Base-by-base conservation (phyloP, 331 rosid genomes). In the Acacia pycnantha region DNA sequence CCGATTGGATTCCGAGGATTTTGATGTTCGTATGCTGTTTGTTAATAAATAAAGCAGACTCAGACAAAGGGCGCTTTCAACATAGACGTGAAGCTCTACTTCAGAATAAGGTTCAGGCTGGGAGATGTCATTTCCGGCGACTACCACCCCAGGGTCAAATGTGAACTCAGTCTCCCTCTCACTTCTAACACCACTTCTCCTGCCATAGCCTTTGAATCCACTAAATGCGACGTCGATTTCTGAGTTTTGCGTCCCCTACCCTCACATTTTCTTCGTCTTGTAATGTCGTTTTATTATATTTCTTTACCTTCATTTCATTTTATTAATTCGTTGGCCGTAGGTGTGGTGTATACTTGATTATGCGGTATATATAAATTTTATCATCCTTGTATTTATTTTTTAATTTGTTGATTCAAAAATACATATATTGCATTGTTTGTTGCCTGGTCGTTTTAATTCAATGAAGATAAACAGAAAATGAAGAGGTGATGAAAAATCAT, bases 21-120 rank as follows among this genome's bases (percentile, higher is more conserved):
- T n/a, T n/a, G n/a, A n/a, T n/a, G n/a, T n/a, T n/a, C n/a, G n/a
- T n/a, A n/a, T n/a, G n/a, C n/a, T n/a, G n/a, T n/a, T n/a, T n/a
- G n/a, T n/a, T n/a, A n/a, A n/a, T n/a, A n/a, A n/a, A n/a, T n/a
- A n/a, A n/a, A n/a, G n/a, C n/a, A n/a, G n/a, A n/a, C n/a, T n/a
- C n/a, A 77, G 81, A 76, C 11, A 6, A 59, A 27, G 0, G 86
- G 88, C 37, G 47, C 53, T 73, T 92, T 84, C 62, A 24, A 61
- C 44, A 76, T 94, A 3, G 79, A 88, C 26, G 84, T 94, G 71
- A 89, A 76, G 79, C 46, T 90, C 6, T 13, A 83, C 64, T 84
- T 88, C 43, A 62, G 6, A 14, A 73, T 92, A 5, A 81, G 90
- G 76, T 83, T 86, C 40, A 80, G 82, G 87, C 71, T 84, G 4